A percentile compares a stretch with the other conserved stretches of the same genome.
phyloP scores from a whole-genome alignment of 2,329 filamentous ascomycete genomes.

The Ascomycota sp. region DNA sequence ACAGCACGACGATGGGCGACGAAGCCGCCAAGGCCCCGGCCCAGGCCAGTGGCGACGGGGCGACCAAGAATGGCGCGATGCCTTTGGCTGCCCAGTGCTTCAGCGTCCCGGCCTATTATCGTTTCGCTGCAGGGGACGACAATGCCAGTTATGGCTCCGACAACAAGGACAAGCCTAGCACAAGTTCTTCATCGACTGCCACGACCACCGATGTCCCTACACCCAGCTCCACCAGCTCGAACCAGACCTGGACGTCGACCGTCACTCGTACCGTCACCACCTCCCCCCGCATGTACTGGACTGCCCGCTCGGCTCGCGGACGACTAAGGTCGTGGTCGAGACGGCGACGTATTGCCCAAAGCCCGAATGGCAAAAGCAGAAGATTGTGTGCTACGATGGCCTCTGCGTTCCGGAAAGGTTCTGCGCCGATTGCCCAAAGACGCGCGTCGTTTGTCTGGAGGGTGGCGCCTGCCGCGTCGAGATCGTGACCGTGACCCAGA shows the following conservation, averaged over 20 bases:
- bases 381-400: slow-evolving; percentile 14
- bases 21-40: slow-evolving; percentile 4
- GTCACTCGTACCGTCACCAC: slow-evolving; percentile 7
- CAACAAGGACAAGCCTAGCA: too few relatives aligned
- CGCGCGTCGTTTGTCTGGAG: slow-evolving; percentile 13
- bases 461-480: slow-evolving; percentile 8
- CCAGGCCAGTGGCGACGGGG: slow-evolving; percentile 5
- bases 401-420: slow-evolving; percentile 11
- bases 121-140: too few relatives aligned
- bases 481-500: slow-evolving; percentile 5
- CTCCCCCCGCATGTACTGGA: slow-evolving; percentile 6
- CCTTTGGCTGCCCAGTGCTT: too few relatives aligned
- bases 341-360: slow-evolving; percentile 6
- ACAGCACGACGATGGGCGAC: slow-evolving; percentile 6
- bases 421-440: slow-evolving; percentile 9
- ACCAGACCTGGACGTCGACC: background rate
- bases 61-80: background rate
- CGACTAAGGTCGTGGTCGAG: slow-evolving; percentile 6
- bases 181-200: background rate
- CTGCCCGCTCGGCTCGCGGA: slow-evolving; percentile 6
- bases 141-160: too few relatives aligned
- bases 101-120: too few relatives aligned
- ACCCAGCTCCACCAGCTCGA: background rate
- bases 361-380: slow-evolving; percentile 9
- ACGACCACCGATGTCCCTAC: too few relatives aligned